phyloP scores from a whole-genome alignment of 768 basidiomycete genomes.

The Chalciporus pseudorubinellus region DNA sequence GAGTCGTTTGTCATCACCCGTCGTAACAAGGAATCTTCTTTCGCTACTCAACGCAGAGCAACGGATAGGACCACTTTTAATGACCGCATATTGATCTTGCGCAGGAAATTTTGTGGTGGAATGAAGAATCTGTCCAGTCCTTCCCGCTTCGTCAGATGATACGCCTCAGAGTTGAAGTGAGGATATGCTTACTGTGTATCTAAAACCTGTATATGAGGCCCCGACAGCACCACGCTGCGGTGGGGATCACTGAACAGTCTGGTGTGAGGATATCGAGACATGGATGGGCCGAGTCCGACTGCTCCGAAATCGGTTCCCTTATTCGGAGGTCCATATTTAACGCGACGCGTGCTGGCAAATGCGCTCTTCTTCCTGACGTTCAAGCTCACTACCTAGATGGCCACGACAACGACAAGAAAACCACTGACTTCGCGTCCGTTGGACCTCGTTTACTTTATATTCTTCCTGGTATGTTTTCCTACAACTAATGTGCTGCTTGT shows the following conservation, averaged over 20 bases:
- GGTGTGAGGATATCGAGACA: conserved; percentile 49
- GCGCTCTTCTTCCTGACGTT: not conserved
- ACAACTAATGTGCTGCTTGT: not conserved
- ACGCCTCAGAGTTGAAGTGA: not conserved
- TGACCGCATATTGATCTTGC: conserved; percentile 31
- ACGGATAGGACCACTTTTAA: conserved; percentile 56
- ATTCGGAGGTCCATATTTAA: not conserved
- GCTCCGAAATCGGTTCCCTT: conserved; percentile 1
- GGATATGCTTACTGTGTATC: conserved; percentile 46
- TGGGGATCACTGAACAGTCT: conserved; percentile 40
- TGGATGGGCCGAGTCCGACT: conserved; percentile 22
- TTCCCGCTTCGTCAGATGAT: conserved; percentile 25
- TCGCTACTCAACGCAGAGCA: conserved; percentile 52
- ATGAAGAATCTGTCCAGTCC: conserved; percentile 50
- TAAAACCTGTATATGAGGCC: conserved; percentile 62
- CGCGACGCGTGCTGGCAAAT: not conserved
- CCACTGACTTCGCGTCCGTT: conserved; percentile 57
- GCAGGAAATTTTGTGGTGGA: conserved; percentile 40
- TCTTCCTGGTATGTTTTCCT: conserved; percentile 54
- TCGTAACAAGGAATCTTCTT: conserved; percentile 53
- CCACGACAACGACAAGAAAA: conserved; percentile 16
- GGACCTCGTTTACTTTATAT: conserved; percentile 67
- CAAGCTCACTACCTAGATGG: not conserved
- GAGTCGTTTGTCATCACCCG: conserved; percentile 79
- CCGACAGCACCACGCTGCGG: conserved; percentile 47